These are phyloP conservation scores for Penicillium sp. DNA, from an alignment of 2,329 filamentous ascomycete species.

Conservation along the genomic window DNA sequence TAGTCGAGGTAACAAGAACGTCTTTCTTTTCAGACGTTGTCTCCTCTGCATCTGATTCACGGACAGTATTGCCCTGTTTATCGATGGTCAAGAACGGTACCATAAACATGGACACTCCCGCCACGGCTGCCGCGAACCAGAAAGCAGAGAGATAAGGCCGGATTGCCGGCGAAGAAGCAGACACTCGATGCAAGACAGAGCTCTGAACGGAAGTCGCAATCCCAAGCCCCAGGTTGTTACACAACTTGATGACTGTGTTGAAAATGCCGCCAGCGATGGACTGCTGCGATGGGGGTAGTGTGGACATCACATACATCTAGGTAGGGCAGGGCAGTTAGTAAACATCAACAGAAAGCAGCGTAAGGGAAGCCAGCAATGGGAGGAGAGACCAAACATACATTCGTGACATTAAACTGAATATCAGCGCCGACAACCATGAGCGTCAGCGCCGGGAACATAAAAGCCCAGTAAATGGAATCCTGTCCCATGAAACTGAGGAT, in stretches of 20 bases:
- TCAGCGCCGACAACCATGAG: conserved; percentile 64
- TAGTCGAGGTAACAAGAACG: background rate
- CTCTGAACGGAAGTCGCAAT: conserved; percentile 50
- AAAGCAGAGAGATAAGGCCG: conserved; percentile 30
- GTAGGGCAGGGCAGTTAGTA: no score
- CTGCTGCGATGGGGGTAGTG: conserved; percentile 60
- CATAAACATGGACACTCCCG: conserved; percentile 26
- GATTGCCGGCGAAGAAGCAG: conserved; percentile 18
- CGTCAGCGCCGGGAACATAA: conserved; percentile 59
- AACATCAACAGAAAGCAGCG: no score
- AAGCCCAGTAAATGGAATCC: conserved; percentile 60
- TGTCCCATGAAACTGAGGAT: conserved; percentile 56
- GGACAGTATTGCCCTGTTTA: conserved; percentile 24
- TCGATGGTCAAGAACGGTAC: conserved; percentile 32
- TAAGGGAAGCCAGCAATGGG: no score
- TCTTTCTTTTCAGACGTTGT: background rate
- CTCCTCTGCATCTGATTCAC: background rate
- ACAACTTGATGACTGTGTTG: conserved; percentile 62
- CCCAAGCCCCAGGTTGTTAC: conserved; percentile 58
- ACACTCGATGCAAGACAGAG: conserved; percentile 20
- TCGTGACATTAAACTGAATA: conserved; percentile 67
- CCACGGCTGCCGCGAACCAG: conserved; percentile 29
- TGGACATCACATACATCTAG: conserved; percentile 66
- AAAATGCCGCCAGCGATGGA: conserved; percentile 65
- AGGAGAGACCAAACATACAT: conserved; percentile 55